Evolutionary conservation across 2,329 filamentous ascomycete species (phyloP), one percentile per base, ranked within the genome.

Genomic region (Ophiosphaerella korrae): DNA sequence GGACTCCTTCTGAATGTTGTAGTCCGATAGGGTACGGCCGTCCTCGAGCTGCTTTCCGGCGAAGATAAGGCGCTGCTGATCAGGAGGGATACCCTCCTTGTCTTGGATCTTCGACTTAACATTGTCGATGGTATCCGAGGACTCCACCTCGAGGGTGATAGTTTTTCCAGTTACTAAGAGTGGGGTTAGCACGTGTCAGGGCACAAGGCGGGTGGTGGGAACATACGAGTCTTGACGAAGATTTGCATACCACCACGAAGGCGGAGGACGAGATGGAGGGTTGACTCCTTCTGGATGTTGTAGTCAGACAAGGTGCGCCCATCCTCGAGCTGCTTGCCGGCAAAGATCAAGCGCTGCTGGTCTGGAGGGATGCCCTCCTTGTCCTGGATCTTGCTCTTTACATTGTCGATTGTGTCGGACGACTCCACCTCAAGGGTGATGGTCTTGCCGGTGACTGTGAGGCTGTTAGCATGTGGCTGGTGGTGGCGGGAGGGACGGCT

Each of bases 361-460:
- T 97, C 93, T 6, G 93, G 93, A 38, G 93, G 93, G 51, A 97
- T 97, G 40, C 92, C 92, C 77, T 97, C 92, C 85, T 97, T 97
- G 73, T 97, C 92, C 77, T 97, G 92, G 39, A 96, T 97, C 85
- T 96, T 97, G 56, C 84, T 86, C 87, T 97, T 97, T 42, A 96
- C 92, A 60, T 96, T 96, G 82, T 96, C 92, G 79, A 96, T 96
- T 44, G 92, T 96, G 69, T 96, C 92, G 1, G 86, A 90, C 21
- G 82, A 84, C 76, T 87, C 84, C 14, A 87, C 84, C 78, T 87
- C 84, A 34, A 87, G 77, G 58, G 84, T 87, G 76, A 87, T 87
- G 67, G 84, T 87, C 80, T 87, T 86, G 67, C 84, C 84, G 57
- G 84, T 87, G 46, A 87, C 82, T 84, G 70, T 45, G 44, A 38